Evolutionary conservation across 2,329 filamentous ascomycete species (phyloP).

Genomic region (Thermothelomyces thermophilus): DNA sequence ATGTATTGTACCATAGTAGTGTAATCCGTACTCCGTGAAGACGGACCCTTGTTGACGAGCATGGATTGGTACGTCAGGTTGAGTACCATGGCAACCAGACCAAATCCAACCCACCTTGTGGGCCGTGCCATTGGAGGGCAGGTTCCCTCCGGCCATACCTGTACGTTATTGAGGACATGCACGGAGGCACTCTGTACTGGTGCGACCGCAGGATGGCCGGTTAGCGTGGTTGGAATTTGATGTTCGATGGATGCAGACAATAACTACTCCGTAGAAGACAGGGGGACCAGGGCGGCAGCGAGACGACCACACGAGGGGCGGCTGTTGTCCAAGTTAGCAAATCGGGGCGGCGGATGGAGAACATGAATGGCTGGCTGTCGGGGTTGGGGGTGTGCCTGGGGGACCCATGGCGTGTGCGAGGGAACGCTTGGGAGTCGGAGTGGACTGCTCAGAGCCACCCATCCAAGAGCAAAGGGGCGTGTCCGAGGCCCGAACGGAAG

Average conservation of each 20-base stretch:
- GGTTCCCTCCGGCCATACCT: too few relatives aligned
- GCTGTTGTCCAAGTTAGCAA: too few relatives aligned
- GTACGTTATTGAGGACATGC: too few relatives aligned
- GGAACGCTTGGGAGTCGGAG: background rate
- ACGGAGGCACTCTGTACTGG: background rate
- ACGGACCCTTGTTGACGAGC: conserved; percentile 6
- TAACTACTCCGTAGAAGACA: too few relatives aligned
- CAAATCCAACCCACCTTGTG: background rate
- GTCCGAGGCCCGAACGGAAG: background rate
- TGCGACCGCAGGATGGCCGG: background rate
- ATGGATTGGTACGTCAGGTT: conserved; percentile 1
- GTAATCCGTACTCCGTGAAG: too few relatives aligned
- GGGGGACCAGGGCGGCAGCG: background rate
- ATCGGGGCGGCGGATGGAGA: too few relatives aligned
- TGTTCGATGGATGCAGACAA: background rate
- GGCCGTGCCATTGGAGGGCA: conserved; percentile 1
- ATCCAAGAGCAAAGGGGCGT: background rate
- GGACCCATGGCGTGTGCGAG: background rate
- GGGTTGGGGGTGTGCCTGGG: too few relatives aligned
- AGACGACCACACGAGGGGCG: background rate
- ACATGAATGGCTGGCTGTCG: too few relatives aligned
- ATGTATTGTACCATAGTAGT: too few relatives aligned
- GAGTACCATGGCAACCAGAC: conserved; percentile 1
- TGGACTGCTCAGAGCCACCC: background rate
- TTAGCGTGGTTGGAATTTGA: background rate